Evolutionary conservation across 192 early-diverging fungal genomes (phyloP), one percentile per base, ranked within the genome.

Genomic region (Podila epigama): DNA sequence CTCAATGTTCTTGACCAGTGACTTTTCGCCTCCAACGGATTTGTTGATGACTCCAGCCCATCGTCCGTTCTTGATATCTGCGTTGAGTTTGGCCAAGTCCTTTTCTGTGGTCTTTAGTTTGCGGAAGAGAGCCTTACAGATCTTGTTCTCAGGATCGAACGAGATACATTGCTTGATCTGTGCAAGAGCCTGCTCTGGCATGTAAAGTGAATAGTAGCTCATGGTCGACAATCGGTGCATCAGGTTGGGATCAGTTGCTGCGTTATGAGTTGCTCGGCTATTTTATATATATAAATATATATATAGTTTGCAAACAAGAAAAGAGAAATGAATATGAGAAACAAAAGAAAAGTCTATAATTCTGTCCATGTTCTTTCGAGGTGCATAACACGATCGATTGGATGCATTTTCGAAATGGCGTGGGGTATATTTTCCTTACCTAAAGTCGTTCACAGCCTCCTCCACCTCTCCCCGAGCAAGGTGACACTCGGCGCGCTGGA

Each of bases 131-230:
- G 69, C 81, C 79, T 95, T 96, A 86, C 97, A 98, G 32, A 79
- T 35, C 75, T 93, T 94, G 79, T 99, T 89, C 50, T 99, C 97
- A 1, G 95, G 96, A 70, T 99, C 97, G 5, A 90, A 89, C 29
- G 89, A 86, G 13, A 97, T 81, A 71, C 97, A 97, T 60, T 94
- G 92, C 53, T 96, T 96, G 63, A 93, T 82, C 60, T 86, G 83
- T 1, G 83, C 67, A 33, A 95, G 52, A 10, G 94, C 91, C 31
- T 86, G 86, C 65, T 86, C 81, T 1, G 88, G 85, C 84, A 96
- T 91, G 40, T 95, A 82, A 34, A 93, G 60, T 4, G 79, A 80
- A 62, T 85, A 87, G 53, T 86, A 90, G 63, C 92, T 90, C 62
- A 98, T 85, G 31, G 87, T 84, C 13, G 91, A 89, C 27, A 99